A percentile compares a stretch with the other conserved stretches of the same genome.
Evolutionary conservation across 1,284 basidiomycete species (phyloP).

Genomic region (Rugosomyces carneus): DNA sequence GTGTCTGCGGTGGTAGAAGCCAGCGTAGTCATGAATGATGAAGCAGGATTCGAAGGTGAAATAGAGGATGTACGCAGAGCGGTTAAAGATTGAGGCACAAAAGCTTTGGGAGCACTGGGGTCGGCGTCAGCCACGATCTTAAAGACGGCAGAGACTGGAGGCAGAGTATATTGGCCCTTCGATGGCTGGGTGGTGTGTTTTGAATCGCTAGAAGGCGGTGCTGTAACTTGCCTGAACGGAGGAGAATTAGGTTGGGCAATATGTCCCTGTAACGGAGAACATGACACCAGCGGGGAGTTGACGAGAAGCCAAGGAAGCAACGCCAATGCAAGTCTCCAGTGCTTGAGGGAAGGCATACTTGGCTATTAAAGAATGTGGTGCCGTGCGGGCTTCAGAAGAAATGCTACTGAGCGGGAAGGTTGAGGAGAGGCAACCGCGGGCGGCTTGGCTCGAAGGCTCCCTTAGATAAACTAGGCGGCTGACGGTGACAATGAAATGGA

Average conservation of each 20-base stretch:
- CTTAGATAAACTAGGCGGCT: background rate
- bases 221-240: background rate
- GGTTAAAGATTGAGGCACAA: background rate
- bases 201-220: conserved; percentile 2
- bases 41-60: background rate
- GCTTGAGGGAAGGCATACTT: conserved; percentile 4
- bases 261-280: conserved; percentile 1
- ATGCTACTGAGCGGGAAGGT: background rate
- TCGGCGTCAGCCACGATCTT: conserved; percentile 11
- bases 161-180: conserved; percentile 5
- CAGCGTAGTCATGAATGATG: background rate
- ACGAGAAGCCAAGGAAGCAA: conserved; percentile 5
- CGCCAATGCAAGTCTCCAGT: background rate
- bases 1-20: background rate
- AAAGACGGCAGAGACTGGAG: conserved; percentile 14
- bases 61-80: background rate
- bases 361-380: conserved; percentile 16
- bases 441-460: conserved; percentile 1
- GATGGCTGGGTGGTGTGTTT: background rate
- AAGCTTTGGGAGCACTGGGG: conserved; percentile 2
- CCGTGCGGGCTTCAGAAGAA: conserved; percentile 15
- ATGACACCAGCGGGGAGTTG: conserved; percentile 6
- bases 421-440: conserved; percentile 3
- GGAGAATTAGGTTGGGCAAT: conserved; percentile 1
- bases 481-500: background rate